phyloP scores from a whole-genome alignment of 2,329 filamentous ascomycete species.

The Cladophialophora yegresii region DNA sequence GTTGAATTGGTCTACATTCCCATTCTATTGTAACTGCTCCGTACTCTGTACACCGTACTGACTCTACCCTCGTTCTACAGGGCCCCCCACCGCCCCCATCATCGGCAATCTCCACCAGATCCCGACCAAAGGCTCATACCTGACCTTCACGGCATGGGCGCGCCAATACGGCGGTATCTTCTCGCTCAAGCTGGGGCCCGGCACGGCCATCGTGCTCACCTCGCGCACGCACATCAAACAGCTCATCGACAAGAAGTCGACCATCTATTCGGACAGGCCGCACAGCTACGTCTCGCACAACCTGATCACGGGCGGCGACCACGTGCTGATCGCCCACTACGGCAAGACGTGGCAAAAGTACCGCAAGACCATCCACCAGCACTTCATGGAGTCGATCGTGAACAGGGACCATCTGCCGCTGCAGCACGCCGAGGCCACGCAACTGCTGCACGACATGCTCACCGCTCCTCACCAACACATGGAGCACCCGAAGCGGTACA shows the following conservation, averaged over 20 bases:
- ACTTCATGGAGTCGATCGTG: conserved; percentile 50
- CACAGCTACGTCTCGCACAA: conserved; percentile 46
- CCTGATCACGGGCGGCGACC: conserved; percentile 52
- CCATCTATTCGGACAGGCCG: conserved; percentile 50
- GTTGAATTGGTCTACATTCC: no score
- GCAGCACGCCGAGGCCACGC: conserved; percentile 52
- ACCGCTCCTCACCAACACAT: conserved; percentile 49
- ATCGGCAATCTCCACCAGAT: conserved; percentile 49
- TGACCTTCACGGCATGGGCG: conserved; percentile 43
- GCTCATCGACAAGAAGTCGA: conserved; percentile 50
- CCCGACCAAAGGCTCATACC: conserved; percentile 41
- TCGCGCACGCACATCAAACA: conserved; percentile 47
- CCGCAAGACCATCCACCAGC: conserved; percentile 52
- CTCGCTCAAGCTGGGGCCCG: conserved; percentile 48
- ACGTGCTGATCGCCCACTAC: conserved; percentile 53
- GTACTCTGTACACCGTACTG: background rate
- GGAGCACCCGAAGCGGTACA: conserved; percentile 53
- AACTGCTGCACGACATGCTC: conserved; percentile 53
- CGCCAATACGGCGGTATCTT: conserved; percentile 49
- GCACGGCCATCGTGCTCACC: conserved; percentile 48
- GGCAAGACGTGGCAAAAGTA: conserved; percentile 50
- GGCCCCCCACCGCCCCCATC: conserved; percentile 37
- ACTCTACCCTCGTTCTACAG: background rate
- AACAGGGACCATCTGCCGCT: conserved; percentile 46
- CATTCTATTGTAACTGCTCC: no score